Evolutionary conservation across 805 yeast species (phyloP).

Genomic region (Sungouiozyma intestinalis): DNA sequence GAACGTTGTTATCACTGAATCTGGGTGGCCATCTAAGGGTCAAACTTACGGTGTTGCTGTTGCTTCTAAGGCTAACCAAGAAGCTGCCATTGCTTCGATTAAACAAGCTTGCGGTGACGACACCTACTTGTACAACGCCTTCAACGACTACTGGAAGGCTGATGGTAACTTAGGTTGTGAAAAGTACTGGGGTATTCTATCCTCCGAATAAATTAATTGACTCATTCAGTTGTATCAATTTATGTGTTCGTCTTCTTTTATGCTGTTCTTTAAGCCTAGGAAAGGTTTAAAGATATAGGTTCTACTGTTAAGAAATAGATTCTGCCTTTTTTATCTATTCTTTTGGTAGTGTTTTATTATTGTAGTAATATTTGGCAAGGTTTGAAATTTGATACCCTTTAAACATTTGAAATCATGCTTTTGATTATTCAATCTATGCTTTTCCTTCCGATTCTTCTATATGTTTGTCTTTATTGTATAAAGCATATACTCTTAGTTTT

Average conservation of each 20-base stretch:
- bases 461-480: no score
- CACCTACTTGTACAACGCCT: constrained; percentile 72
- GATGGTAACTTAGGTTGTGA: constrained; percentile 65
- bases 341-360: not conserved
- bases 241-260: not conserved
- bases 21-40: constrained; percentile 98
- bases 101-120: constrained; percentile 52
- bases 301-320: not conserved
- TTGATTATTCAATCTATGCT: not conserved
- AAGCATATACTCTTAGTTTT: no score
- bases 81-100: constrained; percentile 61
- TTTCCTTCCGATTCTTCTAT: not conserved
- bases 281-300: no score
- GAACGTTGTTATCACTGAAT: constrained; percentile 72
- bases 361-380: not conserved
- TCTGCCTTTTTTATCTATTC: not conserved
- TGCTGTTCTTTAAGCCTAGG: not conserved
- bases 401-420: not conserved
- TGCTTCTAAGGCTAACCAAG: constrained; percentile 68
- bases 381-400: not conserved
- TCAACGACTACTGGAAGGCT: constrained; percentile 80
- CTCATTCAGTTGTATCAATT: constrained; percentile 1
- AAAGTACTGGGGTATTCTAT: constrained; percentile 76
- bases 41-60: constrained; percentile 69
- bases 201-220: constrained; percentile 8